phyloP scores from a whole-genome alignment of 176 grass and related monocot genomes.

The Stipa capillata region DNA sequence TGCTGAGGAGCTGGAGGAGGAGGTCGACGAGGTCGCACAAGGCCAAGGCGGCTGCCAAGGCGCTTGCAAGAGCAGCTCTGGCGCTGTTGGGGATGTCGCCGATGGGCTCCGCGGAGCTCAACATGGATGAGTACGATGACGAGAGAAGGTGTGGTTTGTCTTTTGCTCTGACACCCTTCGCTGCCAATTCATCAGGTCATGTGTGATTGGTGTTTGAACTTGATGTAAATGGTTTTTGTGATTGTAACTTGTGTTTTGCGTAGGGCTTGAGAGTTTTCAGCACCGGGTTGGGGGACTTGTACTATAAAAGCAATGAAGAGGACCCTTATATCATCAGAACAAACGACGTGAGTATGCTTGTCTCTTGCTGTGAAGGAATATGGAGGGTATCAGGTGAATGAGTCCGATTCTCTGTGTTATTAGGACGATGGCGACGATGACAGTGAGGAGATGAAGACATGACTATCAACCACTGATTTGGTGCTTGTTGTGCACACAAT shows the following conservation, averaged over 20 bases:
- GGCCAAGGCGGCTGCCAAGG: conserved; percentile 39
- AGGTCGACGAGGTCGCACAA: conserved; percentile 27
- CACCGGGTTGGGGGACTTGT: conserved; percentile 46
- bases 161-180: not conserved
- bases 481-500: conserved; percentile 63
- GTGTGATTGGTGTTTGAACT: not conserved
- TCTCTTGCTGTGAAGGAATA: not conserved
- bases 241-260: not conserved
- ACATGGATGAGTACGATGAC: conserved; percentile 73
- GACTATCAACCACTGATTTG: conserved; percentile 73
- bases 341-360: conserved; percentile 26
- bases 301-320: conserved; percentile 57
- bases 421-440: conserved; percentile 44
- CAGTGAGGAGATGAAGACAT: conserved; percentile 74
- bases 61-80: conserved; percentile 14
- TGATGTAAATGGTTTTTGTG: not conserved
- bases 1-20: not conserved
- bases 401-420: not conserved
- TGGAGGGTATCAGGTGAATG: not conserved
- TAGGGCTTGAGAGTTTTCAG: conserved; percentile 65
- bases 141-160: conserved; percentile 44
- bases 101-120: conserved; percentile 32
- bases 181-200: not conserved
- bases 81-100: not conserved
- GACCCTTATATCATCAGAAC: conserved; percentile 74